These are phyloP conservation scores for Triticum urartu DNA, from an alignment of 176 grass and related monocot species.

Conservation along the genomic window DNA sequence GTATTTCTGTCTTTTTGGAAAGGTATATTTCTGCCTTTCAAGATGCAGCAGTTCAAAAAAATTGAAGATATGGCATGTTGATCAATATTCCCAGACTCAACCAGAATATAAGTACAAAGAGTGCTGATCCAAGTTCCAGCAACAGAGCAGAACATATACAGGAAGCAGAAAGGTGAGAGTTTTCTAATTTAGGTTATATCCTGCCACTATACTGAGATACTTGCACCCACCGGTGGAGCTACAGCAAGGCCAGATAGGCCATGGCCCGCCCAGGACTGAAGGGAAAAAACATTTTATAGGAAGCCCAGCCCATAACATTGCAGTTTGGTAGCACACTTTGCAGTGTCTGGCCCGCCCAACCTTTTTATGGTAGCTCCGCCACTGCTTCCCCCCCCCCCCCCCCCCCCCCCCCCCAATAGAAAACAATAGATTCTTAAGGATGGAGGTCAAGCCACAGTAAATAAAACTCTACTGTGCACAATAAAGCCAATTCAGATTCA, in stretches of 20 bases:
- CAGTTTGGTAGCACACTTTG: too few species aligned
- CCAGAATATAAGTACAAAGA: slow-evolving; percentile 1
- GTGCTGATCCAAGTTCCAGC: not conserved
- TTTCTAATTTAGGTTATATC: slow-evolving; percentile 1
- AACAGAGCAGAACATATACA: not conserved
- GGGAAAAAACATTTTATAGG: too few species aligned
- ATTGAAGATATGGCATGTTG: not conserved
- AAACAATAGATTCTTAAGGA: not conserved
- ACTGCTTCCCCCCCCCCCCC: not conserved
- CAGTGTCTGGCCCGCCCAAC: too few species aligned
- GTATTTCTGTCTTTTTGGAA: slow-evolving; percentile 26
- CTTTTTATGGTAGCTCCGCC: too few species aligned
- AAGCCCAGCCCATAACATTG: too few species aligned
- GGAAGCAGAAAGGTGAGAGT: not conserved
- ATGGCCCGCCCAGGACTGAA: too few species aligned
- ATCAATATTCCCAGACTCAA: slow-evolving; percentile 11
- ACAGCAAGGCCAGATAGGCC: too few species aligned
- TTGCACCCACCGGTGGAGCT: not conserved
- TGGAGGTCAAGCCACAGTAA: not conserved
- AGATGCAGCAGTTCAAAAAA: not conserved
- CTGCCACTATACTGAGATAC: not conserved
- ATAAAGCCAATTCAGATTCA: not conserved
- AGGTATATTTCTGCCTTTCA: not conserved
- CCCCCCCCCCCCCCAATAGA: not conserved
- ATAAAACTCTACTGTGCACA: slow-evolving; percentile 1